Conservation (phyloP, 208 protist species). For the Acanthamoeba triangularis region DNA sequence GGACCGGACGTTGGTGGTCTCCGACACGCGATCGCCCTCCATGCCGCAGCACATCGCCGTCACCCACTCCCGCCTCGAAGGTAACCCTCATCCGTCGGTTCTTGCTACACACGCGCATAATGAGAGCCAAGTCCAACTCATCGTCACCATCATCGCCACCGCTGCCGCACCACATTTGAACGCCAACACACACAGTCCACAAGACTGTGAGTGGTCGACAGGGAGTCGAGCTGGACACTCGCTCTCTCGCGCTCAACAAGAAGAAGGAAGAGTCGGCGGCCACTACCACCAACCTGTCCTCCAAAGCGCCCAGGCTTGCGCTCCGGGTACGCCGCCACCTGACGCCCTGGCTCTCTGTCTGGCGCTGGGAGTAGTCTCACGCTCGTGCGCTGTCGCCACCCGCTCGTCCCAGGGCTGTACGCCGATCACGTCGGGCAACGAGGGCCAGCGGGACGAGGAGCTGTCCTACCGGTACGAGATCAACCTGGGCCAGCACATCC, state of each 20-base stretch:
- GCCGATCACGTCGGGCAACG: conserved; percentile 74
- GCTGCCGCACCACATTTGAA: too few species aligned
- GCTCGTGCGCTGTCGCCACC: not conserved
- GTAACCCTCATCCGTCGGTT: not conserved
- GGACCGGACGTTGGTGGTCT: not conserved
- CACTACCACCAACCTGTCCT: not conserved
- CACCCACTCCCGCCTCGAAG: conserved; percentile 54
- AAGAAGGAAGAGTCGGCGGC: conserved; percentile 10
- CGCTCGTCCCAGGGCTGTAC: not conserved
- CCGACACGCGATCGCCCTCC: not conserved
- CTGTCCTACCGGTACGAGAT: conserved; percentile 82
- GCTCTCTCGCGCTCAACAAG: conserved; percentile 25
- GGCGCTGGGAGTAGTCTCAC: not conserved
- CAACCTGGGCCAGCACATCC: conserved; percentile 81
- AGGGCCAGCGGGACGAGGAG: conserved; percentile 69
- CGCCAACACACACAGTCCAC: not conserved
- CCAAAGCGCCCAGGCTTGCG: not conserved
- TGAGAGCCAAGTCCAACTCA: too few species aligned
- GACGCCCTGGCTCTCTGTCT: not conserved
- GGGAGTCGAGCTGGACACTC: conserved; percentile 58
- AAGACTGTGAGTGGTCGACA: conserved; percentile 41
- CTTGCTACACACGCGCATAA: too few species aligned
- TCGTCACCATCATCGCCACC: too few species aligned
- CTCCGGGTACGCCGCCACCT: not conserved
- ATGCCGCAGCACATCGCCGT: conserved; percentile 37